Conservation (phyloP, 1,284 basidiomycete genomes). For the Cryptococcus deneoformans region DNA sequence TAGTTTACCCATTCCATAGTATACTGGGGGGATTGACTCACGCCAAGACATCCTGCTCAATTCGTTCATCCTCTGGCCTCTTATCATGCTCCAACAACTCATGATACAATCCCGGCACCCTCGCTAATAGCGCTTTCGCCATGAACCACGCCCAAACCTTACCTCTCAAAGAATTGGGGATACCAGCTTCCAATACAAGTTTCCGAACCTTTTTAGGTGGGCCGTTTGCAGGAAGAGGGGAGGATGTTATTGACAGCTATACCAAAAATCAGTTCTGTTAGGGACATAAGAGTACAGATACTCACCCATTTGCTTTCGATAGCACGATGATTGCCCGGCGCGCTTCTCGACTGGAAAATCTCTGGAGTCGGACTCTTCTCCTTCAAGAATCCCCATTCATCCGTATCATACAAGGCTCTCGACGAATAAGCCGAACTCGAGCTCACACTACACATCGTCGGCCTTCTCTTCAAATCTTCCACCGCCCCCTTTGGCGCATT, state of each 20-base stretch:
- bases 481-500: too few relatives aligned
- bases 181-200: slow-evolving; percentile 67
- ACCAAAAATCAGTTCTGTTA: too few relatives aligned
- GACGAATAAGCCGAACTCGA: too few relatives aligned
- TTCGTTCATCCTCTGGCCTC: slow-evolving; percentile 57
- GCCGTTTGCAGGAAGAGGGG: slow-evolving; percentile 61
- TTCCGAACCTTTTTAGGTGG: slow-evolving; percentile 83
- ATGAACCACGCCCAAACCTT: slow-evolving; percentile 76
- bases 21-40: slow-evolving; percentile 13
- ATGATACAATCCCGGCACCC: slow-evolving; percentile 66
- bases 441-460: too few relatives aligned
- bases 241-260: slow-evolving; percentile 54
- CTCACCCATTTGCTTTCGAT: slow-evolving; percentile 47
- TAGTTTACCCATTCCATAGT: not conserved
- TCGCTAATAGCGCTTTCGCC: slow-evolving; percentile 67
- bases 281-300: not conserved
- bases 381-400: slow-evolving; percentile 48
- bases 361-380: slow-evolving; percentile 33
- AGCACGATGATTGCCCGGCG: slow-evolving; percentile 30
- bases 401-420: slow-evolving; percentile 23
- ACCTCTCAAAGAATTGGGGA: slow-evolving; percentile 80
- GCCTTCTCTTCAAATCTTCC: too few relatives aligned
- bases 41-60: slow-evolving; percentile 60
- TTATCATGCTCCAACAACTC: slow-evolving; percentile 61
- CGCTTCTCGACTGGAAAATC: slow-evolving; percentile 33